Evolutionary conservation across 108 stramenopile genomes (phyloP), one percentile per base, ranked within the genome.

Genomic region (Pseudonitzschia multiseries): DNA sequence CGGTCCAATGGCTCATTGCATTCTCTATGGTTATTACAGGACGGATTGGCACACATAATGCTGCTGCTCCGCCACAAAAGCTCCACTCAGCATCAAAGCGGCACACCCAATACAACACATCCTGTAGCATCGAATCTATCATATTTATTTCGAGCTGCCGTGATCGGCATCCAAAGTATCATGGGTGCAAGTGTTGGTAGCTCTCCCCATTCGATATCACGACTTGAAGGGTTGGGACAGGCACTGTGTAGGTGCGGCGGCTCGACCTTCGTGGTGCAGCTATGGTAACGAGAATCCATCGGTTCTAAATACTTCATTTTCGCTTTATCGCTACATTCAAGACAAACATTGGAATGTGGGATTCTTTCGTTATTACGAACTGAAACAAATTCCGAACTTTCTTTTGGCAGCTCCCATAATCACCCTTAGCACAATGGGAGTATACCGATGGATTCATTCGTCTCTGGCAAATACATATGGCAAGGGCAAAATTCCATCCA

Each of bases 331-430:
- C 21, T 72, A 86, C 74, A 84, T 90, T 18, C 94, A 95, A 79
- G 68, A 75, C 46, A 81, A 87, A 70, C 87, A 95, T 66, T 95
- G 94, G 94, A 93, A 95, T 77, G 91, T 95, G 8, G 94, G 94
- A 8, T 78, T 90, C 8, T 78, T 95, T 42, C 82, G 80, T 20
- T 95, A 95, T 78, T 95, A 80, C 62, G 78, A 89, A 65, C 32
- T 77, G 67, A 89, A 88, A 69, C 91, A 95, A 73, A 79, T 93
- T 42, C 94, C 94, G 31, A 95, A 95, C 64, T 93, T 93, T 69
- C 50, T 93, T 20, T 75, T 95, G 60, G 94, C 94, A 0, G 46
- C 77, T 52, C 94, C 94, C 2, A 79, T 93, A 28, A 57, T 93
- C 28, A 9, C 68, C 1, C 44, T 89, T 21, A 79, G 87, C 65